phyloP scores from a whole-genome alignment of 1,284 basidiomycete genomes.

The Caloboletus firmus region DNA sequence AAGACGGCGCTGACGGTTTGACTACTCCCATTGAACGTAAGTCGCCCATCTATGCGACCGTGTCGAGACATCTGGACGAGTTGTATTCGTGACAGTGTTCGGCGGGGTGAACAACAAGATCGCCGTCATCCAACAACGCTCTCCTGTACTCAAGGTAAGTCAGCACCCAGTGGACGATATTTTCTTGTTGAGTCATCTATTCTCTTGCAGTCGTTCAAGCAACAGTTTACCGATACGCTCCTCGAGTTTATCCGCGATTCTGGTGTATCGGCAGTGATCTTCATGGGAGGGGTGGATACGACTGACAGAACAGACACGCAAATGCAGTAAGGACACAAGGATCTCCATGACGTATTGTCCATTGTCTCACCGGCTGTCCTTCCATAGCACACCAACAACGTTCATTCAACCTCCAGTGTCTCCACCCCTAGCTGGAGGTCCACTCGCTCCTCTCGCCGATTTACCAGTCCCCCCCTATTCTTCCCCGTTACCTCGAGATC shows the following conservation, averaged over 20 bases:
- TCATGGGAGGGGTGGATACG: constrained; percentile 74
- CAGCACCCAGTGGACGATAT: background rate
- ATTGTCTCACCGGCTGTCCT: constrained; percentile 28
- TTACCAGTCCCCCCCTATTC: constrained; percentile 53
- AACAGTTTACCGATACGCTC: constrained; percentile 60
- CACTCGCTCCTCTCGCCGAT: constrained; percentile 41
- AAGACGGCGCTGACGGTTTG: constrained; percentile 56
- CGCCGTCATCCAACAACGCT: constrained; percentile 71
- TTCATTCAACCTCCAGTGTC: constrained; percentile 47
- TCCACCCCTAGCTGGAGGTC: constrained; percentile 40
- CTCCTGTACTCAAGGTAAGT: constrained; percentile 69
- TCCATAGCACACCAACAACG: constrained; percentile 56
- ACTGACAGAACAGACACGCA: constrained; percentile 73
- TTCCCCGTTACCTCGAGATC: constrained; percentile 43
- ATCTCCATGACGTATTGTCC: constrained; percentile 33
- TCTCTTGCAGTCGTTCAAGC: constrained; percentile 57
- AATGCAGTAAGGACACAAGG: constrained; percentile 57
- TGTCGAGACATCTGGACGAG: background rate
- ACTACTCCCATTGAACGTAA: constrained; percentile 74
- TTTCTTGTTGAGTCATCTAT: background rate
- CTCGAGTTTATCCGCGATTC: constrained; percentile 53
- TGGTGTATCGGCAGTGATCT: constrained; percentile 51
- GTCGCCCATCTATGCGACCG: constrained; percentile 21
- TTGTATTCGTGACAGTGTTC: constrained; percentile 51
- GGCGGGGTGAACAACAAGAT: constrained; percentile 50